Evolutionary conservation across 1,284 basidiomycete genomes (phyloP).

Genomic region (Schizophyllum amplum): DNA sequence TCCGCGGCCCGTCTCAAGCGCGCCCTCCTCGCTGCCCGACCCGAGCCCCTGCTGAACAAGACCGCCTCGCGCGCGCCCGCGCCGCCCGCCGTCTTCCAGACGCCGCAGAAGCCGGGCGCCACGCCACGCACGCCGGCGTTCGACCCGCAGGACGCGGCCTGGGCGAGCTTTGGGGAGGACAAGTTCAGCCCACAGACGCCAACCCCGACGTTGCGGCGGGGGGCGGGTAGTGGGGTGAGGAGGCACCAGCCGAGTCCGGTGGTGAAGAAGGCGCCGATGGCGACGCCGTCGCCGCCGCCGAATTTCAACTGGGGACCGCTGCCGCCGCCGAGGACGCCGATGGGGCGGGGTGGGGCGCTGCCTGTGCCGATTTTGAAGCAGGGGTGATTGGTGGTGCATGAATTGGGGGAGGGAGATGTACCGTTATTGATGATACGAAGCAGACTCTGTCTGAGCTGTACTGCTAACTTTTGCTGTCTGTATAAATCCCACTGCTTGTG

Average conservation of each 20-base stretch:
- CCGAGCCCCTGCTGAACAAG: conserved; percentile 57
- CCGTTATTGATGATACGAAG: too few relatives aligned
- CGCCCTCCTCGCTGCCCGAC: conserved; percentile 52
- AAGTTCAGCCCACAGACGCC: conserved; percentile 24
- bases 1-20: conserved; percentile 62
- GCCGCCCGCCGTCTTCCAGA: conserved; percentile 33
- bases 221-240: conserved; percentile 24
- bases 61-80: conserved; percentile 34
- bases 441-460: too few relatives aligned
- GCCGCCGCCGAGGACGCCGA: conserved; percentile 20
- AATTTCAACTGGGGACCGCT: conserved; percentile 61
- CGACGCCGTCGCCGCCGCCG: conserved; percentile 25
- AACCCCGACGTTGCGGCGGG: conserved; percentile 22
- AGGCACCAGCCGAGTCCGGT: conserved; percentile 34
- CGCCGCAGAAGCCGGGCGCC: conserved; percentile 21
- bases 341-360: neutral
- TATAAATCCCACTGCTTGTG: too few relatives aligned
- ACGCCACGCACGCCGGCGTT: conserved; percentile 8
- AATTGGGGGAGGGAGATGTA: too few relatives aligned
- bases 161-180: conserved; percentile 25
- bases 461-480: too few relatives aligned
- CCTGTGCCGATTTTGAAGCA: neutral
- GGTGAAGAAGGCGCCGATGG: conserved; percentile 15
- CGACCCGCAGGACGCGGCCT: conserved; percentile 10
- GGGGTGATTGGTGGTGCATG: too few relatives aligned